Percentiles rank a stretch among this genome's conserved stretches.
These are phyloP conservation scores for sunflower (Helianthus annuus) DNA, from an alignment of 129 eudicot species.

Conservation along the genomic window DNA sequence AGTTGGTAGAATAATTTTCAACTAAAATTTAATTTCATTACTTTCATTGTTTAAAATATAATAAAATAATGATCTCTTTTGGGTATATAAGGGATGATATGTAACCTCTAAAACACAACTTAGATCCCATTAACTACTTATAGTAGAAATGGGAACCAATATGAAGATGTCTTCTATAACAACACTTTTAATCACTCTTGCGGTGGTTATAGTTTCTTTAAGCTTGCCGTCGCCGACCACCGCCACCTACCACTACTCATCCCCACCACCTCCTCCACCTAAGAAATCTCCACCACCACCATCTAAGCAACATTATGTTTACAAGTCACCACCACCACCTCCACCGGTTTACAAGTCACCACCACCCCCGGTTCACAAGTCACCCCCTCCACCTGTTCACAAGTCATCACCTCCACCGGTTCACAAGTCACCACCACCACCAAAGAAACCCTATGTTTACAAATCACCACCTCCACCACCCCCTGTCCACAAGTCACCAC, in stretches of 20 bases:
- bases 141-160: constrained; percentile 38
- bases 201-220: constrained; percentile 40
- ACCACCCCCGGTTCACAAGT: constrained; percentile 4
- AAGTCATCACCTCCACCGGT: constrained; percentile 39
- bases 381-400: constrained; percentile 39
- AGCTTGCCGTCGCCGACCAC: constrained; percentile 38
- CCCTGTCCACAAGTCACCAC: constrained; percentile 30
- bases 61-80: neutral
- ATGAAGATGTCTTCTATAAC: constrained; percentile 38
- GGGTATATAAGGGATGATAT: constrained; percentile 37
- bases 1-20: constrained; percentile 34
- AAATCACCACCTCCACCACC: constrained; percentile 30
- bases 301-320: neutral
- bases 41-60: neutral
- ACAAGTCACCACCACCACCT: constrained; percentile 34
- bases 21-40: neutral
- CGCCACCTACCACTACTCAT: constrained; percentile 42
- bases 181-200: constrained; percentile 42
- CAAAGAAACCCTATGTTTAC: neutral
- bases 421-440: constrained; percentile 31
- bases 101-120: constrained; percentile 25
- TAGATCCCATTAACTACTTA: constrained; percentile 28
- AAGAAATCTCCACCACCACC: constrained; percentile 30
- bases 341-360: constrained; percentile 20
- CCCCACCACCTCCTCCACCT: constrained; percentile 50